These are phyloP conservation scores for Wilhelminamyces savonicus DNA, from an alignment of 805 yeast species.

Conservation along the genomic window DNA sequence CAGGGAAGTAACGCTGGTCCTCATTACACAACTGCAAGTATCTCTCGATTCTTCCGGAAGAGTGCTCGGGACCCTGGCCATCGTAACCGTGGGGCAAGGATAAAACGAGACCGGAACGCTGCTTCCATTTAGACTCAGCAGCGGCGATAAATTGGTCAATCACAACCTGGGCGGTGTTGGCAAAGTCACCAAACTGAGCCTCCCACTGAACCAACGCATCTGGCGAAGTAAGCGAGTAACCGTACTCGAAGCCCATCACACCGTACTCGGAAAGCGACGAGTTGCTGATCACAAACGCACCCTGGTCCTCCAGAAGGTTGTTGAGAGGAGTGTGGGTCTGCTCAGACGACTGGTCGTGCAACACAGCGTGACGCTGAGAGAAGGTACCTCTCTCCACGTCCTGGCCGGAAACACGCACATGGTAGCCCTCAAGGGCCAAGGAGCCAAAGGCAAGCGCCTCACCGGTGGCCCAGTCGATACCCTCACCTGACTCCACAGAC, in stretches of 20 bases:
- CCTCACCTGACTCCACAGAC: constrained; percentile 81
- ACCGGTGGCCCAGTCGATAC: constrained; percentile 99
- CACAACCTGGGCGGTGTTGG: constrained; percentile 98
- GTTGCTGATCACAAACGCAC: constrained; percentile 82
- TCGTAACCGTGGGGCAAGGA: constrained; percentile 99
- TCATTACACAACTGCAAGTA: constrained; percentile 93
- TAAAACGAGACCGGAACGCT: constrained; percentile 92
- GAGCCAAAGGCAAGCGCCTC: constrained; percentile 98
- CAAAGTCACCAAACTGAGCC: constrained; percentile 99
- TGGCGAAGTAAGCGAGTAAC: constrained; percentile 96
- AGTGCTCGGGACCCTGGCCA: constrained; percentile 99
- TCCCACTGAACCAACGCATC: constrained; percentile 98
- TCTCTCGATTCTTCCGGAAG: constrained; percentile 96
- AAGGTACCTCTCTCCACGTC: constrained; percentile 99
- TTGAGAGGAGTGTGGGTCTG: constrained; percentile 79
- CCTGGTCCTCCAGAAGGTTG: constrained; percentile 73
- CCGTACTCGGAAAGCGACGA: constrained; percentile 98
- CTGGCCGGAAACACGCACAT: constrained; percentile 96
- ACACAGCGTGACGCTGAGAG: constrained; percentile 98
- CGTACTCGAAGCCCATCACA: constrained; percentile 98
- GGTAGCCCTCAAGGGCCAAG: constrained; percentile 85
- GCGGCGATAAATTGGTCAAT: constrained; percentile 94
- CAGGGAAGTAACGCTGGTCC: constrained; percentile 92
- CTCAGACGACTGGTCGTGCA: constrained; percentile 92
- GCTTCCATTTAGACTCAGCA: constrained; percentile 98